phyloP scores from a whole-genome alignment of 164 flowering plant species.

The Litsea cubeba region DNA sequence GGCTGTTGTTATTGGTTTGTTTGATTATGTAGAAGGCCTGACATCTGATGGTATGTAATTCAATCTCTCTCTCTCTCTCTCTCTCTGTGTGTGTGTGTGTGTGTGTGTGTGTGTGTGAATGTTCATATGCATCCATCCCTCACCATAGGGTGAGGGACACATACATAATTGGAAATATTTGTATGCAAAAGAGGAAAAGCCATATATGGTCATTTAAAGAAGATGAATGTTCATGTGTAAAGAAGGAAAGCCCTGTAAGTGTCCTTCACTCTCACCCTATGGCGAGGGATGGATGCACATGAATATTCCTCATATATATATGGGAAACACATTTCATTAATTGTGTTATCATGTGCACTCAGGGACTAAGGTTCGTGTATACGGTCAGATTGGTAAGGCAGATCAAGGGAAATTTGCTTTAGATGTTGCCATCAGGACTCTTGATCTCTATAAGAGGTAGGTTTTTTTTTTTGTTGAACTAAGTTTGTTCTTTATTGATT shows the following conservation, averaged over 20 bases:
- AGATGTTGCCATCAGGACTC: constrained; percentile 85
- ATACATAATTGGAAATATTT: no score
- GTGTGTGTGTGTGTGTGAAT: no score
- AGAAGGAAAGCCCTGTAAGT: no score
- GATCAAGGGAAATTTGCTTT: constrained; percentile 91
- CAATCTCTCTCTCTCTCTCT: neutral
- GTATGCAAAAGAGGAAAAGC: no score
- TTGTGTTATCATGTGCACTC: constrained; percentile 1
- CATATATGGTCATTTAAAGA: no score
- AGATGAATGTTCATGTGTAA: no score
- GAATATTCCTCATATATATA: neutral
- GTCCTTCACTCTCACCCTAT: no score
- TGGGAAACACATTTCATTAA: neutral
- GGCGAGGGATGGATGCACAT: no score
- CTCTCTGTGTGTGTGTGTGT: no score
- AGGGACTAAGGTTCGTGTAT: constrained; percentile 88
- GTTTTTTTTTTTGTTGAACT: constrained; percentile 1
- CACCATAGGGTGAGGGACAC: no score
- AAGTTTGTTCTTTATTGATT: neutral
- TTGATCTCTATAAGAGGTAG: constrained; percentile 76
- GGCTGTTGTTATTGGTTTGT: constrained; percentile 88
- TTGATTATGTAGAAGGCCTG: constrained; percentile 82
- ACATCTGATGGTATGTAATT: constrained; percentile 70
- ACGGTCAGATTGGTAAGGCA: constrained; percentile 79
- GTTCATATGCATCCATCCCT: no score